Evolutionary conservation across 2,329 filamentous ascomycete species (phyloP).

Genomic region (Botrytis aclada): DNA sequence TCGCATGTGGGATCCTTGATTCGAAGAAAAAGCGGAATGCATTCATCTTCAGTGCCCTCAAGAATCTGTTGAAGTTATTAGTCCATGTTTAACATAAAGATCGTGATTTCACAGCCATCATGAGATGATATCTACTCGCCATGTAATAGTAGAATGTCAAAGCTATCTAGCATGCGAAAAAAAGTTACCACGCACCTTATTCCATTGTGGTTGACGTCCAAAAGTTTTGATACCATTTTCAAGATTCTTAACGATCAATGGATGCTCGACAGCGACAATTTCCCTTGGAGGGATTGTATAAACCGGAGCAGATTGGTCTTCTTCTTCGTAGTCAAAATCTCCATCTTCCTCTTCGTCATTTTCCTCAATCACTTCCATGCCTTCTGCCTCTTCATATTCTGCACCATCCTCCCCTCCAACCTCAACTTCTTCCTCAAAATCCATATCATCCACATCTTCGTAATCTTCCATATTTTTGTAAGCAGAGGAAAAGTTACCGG

Average conservation of each 20-base stretch:
- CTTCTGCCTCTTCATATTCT: slow-evolving; percentile 3
- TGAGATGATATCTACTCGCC: slow-evolving; percentile 20
- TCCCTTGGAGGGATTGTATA: slow-evolving; percentile 50
- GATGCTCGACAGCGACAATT: slow-evolving; percentile 64
- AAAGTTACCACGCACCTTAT: slow-evolving; percentile 32
- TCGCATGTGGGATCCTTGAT: slow-evolving; percentile 76
- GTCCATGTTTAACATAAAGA: background rate
- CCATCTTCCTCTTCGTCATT: slow-evolving; percentile 3
- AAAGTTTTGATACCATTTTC: slow-evolving; percentile 62
- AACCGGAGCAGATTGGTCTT: slow-evolving; percentile 40
- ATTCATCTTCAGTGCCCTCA: slow-evolving; percentile 44
- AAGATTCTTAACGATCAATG: slow-evolving; percentile 61
- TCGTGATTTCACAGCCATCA: slow-evolving; percentile 14
- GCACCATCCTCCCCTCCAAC: background rate
- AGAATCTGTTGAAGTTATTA: slow-evolving; percentile 41
- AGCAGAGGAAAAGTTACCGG: background rate
- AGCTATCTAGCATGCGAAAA: too few relatives aligned
- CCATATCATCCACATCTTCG: slow-evolving; percentile 6
- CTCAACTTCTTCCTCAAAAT: slow-evolving; percentile 3
- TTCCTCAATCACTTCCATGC: background rate
- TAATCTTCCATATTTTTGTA: slow-evolving; percentile 12
- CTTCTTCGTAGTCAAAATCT: slow-evolving; percentile 10
- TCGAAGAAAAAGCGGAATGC: slow-evolving; percentile 69
- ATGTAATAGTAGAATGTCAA: background rate
- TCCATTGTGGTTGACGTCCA: slow-evolving; percentile 40